Evolutionary conservation across 1,284 basidiomycete genomes (phyloP), one percentile per base, ranked within the genome.

Genomic region (Trametes hirsuta): DNA sequence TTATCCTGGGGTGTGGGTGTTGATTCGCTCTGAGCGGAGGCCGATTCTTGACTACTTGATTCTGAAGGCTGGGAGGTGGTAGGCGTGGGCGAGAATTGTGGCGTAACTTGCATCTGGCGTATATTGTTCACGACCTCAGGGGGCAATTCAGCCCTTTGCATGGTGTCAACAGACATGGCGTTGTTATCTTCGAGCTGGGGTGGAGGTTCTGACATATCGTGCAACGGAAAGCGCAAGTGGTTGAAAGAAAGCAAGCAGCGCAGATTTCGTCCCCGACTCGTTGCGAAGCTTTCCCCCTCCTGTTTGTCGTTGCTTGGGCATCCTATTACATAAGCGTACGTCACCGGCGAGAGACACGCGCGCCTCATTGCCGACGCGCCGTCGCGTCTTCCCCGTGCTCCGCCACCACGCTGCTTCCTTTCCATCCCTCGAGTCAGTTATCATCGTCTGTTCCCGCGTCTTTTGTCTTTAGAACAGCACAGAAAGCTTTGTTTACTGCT

Each of bases 51-150:
- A 21, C 72, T 66, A 39, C 69, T 74, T 47, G 63, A 57, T 47
- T 73, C 65, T 36, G 68, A 62, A 53, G 69, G 65, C 18, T 30
- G 30, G n/a, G 61, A 62, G 1, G 61, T 46, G 2, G 66, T 59
- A 10, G 51, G 56, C 14, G 46, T 55, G 10, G 53, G 40, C 55
- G 24, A 58, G 47, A 44, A 55, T 35, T 52, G 60, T 49, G 41
- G 55, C 39, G 63, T 59, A 11, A 51, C 49, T 53, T 65, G 64
- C 66, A 80, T 71, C 48, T 74, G 71, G 44, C 73, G 75, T 60
- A 79, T 66, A 34, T 66, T 75, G 69, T 73, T 74, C 63, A 79
- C 66, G 61, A 80, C 74, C 56, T 80, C 79, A 62, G 75, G 75
- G 21, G 76, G 64, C 11, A 76, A 69, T 52, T 77, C 76, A 18